Conservation (phyloP, 768 basidiomycete genomes). For the Pleurotus platypus region DNA sequence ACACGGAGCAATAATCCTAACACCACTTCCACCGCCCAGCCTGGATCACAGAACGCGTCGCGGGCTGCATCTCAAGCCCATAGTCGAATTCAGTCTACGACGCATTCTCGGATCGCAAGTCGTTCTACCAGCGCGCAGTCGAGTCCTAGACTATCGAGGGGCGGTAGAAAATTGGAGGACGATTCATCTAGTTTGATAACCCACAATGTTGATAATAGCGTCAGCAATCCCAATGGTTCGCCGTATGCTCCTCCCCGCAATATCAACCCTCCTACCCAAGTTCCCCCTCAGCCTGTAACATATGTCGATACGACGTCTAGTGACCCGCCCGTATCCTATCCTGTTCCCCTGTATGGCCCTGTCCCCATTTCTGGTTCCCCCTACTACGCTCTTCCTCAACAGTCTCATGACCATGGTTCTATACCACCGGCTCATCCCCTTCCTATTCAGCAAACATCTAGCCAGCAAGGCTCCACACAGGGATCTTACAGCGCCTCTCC, state of each 20-base stretch:
- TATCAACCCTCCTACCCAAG: neutral
- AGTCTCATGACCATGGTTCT: neutral
- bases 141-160: neutral
- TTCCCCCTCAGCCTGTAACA: conserved; percentile 3
- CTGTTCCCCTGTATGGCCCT: conserved; percentile 8
- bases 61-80: conserved; percentile 9
- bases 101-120: conserved; percentile 9
- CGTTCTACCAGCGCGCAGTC: conserved; percentile 3
- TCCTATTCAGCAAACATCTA: neutral
- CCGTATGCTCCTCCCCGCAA: conserved; percentile 12
- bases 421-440: neutral
- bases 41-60: conserved; percentile 9
- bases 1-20: neutral
- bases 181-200: neutral
- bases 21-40: conserved; percentile 10
- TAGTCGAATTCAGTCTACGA: conserved; percentile 19
- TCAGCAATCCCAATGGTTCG: conserved; percentile 1
- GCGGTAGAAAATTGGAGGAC: conserved; percentile 1
- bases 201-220: neutral
- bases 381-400: neutral
- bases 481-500: neutral
- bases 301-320: conserved; percentile 8
- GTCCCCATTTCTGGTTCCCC: conserved; percentile 1
- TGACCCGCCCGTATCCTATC: conserved; percentile 9
- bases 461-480: neutral